phyloP scores from a whole-genome alignment of 208 protist species.

The Leishmania martiniquensis region DNA sequence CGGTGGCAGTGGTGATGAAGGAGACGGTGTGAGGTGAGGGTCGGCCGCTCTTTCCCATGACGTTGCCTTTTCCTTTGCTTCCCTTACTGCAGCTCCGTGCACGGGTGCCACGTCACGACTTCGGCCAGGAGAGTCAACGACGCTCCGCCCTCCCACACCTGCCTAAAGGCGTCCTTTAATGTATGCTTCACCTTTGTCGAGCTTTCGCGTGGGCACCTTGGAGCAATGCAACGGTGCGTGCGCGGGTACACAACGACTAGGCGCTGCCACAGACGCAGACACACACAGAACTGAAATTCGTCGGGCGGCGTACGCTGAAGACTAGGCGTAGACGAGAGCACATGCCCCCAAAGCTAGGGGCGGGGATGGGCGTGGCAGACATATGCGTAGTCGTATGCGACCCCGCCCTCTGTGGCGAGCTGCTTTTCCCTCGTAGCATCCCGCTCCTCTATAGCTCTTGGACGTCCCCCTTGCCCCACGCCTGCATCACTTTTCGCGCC shows the following conservation, averaged over 20 bases:
- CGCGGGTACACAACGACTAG: not conserved
- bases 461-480: not conserved
- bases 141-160: not conserved
- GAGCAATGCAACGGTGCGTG: not conserved
- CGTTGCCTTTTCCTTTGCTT: too few species aligned
- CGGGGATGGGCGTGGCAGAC: not conserved
- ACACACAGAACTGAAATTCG: not conserved
- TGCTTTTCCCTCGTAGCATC: not conserved
- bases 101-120: not conserved
- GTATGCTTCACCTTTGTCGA: not conserved
- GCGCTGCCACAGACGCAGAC: not conserved
- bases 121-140: not conserved
- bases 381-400: not conserved
- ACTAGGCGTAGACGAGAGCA: not conserved
- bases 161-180: not conserved
- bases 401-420: not conserved
- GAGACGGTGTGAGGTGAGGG: too few species aligned
- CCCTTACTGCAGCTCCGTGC: not conserved
- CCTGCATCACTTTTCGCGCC: conserved; percentile 1
- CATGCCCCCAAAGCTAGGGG: not conserved
- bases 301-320: not conserved
- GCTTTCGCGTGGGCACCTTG: not conserved
- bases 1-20: not conserved
- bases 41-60: not conserved
- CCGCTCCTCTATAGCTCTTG: not conserved